phyloP scores from a whole-genome alignment of 2,329 filamentous ascomycete genomes.

The Ascochyta rabiei region DNA sequence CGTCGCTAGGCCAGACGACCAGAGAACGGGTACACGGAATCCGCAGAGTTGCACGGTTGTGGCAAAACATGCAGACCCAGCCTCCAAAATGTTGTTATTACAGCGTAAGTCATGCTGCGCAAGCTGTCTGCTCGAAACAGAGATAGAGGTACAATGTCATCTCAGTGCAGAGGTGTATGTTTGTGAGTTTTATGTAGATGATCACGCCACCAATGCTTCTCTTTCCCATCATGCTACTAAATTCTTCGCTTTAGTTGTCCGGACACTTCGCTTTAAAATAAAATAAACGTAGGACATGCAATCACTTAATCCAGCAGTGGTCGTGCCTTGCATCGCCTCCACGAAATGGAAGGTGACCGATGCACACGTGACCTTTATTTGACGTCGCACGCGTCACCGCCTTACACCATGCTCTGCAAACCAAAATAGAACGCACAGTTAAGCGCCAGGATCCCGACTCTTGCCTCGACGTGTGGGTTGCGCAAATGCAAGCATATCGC shows the following conservation, averaged over 20 bases:
- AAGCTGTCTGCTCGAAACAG: conserved; percentile 8
- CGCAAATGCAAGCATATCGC: conserved; percentile 15
- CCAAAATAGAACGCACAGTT: conserved; percentile 5
- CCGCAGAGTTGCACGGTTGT: conserved; percentile 7
- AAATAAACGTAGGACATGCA: background rate
- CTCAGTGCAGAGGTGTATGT: conserved; percentile 1
- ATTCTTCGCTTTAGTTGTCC: background rate
- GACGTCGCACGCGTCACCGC: conserved; percentile 9
- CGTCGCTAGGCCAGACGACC: conserved; percentile 14
- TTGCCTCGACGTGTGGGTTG: background rate
- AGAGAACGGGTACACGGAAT: conserved; percentile 15
- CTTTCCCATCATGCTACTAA: background rate
- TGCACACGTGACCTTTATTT: conserved; percentile 3
- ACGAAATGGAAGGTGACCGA: background rate
- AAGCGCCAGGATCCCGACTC: conserved; percentile 2
- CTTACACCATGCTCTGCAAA: background rate
- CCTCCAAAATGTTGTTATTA: conserved; percentile 1
- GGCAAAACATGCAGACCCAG: conserved; percentile 2
- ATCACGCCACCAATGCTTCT: conserved; percentile 5
- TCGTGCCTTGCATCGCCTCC: background rate
- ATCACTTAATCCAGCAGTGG: background rate
- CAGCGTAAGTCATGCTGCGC: background rate
- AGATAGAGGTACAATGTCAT: conserved; percentile 13
- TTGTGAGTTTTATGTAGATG: background rate
- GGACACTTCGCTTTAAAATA: background rate